Conservation (phyloP, 305 asterid species). For the Fraxinus sp. region DNA sequence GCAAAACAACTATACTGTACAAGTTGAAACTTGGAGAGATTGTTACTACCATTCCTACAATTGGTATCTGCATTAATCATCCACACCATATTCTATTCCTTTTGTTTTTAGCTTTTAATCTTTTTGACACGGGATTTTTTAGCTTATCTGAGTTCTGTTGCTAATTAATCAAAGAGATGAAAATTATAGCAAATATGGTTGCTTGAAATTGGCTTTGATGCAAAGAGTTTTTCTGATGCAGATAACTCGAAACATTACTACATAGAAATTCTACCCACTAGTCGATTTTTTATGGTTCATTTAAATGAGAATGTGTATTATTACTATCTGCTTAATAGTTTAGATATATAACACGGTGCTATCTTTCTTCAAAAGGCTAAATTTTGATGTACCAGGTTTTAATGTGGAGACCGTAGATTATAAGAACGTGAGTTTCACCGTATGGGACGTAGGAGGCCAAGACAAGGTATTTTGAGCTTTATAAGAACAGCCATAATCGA, state of each 20-base stretch:
- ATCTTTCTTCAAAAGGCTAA: neutral
- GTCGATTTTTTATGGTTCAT: neutral
- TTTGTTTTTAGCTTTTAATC: neutral
- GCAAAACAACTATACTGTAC: conserved; percentile 54
- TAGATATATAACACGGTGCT: neutral
- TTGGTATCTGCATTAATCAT: conserved; percentile 27
- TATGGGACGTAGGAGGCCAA: conserved; percentile 65
- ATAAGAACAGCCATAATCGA: neutral
- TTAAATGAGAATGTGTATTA: neutral
- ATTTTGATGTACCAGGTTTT: conserved; percentile 36
- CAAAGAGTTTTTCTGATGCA: neutral
- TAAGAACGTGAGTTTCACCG: conserved; percentile 49
- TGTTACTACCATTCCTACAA: conserved; percentile 53
- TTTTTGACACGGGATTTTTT: neutral
- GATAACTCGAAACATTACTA: neutral
- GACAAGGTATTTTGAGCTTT: conserved; percentile 38
- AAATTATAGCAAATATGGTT: neutral
- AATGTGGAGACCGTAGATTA: conserved; percentile 59
- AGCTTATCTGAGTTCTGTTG: neutral
- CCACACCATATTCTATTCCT: neutral
- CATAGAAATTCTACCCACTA: neutral
- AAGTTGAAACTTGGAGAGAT: conserved; percentile 57
- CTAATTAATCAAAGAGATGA: neutral
- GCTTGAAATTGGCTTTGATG: neutral
- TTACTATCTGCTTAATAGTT: neutral